Base-by-base conservation (phyloP, 2,329 filamentous ascomycete species). In the Hymenoscyphus fraxineus region DNA sequence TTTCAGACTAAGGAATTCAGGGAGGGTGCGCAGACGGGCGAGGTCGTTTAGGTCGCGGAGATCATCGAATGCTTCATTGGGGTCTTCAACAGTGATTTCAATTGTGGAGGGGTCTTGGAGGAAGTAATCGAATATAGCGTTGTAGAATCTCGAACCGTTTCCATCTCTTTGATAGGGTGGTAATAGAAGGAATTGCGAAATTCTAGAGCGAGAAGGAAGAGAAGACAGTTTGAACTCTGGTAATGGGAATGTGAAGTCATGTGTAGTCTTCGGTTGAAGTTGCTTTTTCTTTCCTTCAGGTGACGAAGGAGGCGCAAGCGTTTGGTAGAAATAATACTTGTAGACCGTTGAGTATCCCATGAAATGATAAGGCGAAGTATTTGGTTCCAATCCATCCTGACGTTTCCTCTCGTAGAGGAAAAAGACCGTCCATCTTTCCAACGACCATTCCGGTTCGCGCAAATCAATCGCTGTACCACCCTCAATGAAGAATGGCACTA, bases 61-160 rank as follows among this genome's bases (percentile, higher is more conserved):
- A 65, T 92, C 86, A 73, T 95, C 91, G 70, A 96, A 96, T 0
- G 84, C 86, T 74, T 94, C 91, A 73, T 91, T 98, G 0, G 95
- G 96, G 67, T 98, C 94, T 78, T 99, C 95, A 6, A 99, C 88
- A 0, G 93, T 96, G 72, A 99, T 85, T 75, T 98, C 94, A 62
- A 87, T 82, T 7, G 93, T 89, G 22, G 63, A 51, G 0, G 85
- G 76, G 64, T 90, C 85, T 41, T 85, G 81, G 64, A 89, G 82
- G 68, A 91, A 90, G 68, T 87, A 79, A 6, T 83, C 78, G 73
- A 92, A 94, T 69, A 98, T 91, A 58, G 87, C 83, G 64, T 87
- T 86, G 80, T 98, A 99, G 44, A 99, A 85, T 54, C 86, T 83
- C 12, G 87, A 84, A 41, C 94, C 95, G 59, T 94, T 88, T 16